Evolutionary conservation across 176 grass and related monocot genomes (phyloP).

Genomic region (Raddia distichophylla): DNA sequence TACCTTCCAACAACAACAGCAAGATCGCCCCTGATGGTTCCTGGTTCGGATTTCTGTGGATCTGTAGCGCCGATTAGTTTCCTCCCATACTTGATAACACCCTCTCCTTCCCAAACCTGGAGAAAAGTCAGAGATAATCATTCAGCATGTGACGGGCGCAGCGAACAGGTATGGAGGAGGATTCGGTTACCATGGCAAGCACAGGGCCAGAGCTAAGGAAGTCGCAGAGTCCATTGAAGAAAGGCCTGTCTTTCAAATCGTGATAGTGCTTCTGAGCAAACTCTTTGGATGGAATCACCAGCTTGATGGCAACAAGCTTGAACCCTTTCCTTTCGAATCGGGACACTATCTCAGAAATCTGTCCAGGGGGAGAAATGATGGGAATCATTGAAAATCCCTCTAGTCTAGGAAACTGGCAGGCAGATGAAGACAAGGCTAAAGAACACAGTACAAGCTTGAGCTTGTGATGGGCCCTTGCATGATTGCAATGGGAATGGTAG

Average conservation of each 20-base stretch:
- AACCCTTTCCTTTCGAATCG: constrained; percentile 87
- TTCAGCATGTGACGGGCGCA: too few relatives aligned
- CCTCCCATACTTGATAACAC: constrained; percentile 90
- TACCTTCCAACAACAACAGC: constrained; percentile 91
- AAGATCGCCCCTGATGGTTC: constrained; percentile 94
- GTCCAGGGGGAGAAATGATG: neutral
- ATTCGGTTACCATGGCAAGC: constrained; percentile 78
- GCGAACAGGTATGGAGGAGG: neutral
- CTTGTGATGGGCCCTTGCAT: neutral
- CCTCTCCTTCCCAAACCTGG: constrained; percentile 98
- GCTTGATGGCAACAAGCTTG: constrained; percentile 94
- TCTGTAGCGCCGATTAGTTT: constrained; percentile 93
- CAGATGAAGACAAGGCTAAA: neutral
- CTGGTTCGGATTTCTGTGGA: constrained; percentile 92
- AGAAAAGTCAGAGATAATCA: neutral
- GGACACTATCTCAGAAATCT: constrained; percentile 86
- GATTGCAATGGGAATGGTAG: neutral
- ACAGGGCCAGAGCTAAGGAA: constrained; percentile 94
- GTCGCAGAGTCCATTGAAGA: constrained; percentile 84
- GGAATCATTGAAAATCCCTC: neutral
- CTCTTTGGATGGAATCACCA: constrained; percentile 81
- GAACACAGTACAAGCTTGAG: neutral
- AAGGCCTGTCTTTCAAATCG: constrained; percentile 89
- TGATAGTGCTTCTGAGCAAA: constrained; percentile 88
- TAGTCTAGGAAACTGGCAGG: neutral